Conservation (phyloP, 116 monocot species). For the Phalaenopsis hybrid region DNA sequence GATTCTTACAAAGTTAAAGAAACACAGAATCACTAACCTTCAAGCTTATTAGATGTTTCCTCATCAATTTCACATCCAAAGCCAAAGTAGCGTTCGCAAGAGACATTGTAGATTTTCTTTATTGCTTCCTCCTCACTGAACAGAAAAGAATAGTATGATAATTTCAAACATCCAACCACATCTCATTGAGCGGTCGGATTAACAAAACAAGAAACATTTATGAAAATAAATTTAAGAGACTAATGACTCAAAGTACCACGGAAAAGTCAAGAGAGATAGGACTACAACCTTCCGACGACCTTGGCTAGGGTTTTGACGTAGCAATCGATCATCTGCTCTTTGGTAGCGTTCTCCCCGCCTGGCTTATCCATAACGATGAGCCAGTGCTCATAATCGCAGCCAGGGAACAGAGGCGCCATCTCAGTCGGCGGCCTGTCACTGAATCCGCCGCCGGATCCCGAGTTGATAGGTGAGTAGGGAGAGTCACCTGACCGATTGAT, state of each 20-base stretch:
- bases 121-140: slow-evolving; percentile 72
- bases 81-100: slow-evolving; percentile 76
- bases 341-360: slow-evolving; percentile 66
- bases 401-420: slow-evolving; percentile 72
- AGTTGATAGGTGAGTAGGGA: slow-evolving; percentile 43
- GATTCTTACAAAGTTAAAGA: not conserved
- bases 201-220: not conserved
- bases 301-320: slow-evolving; percentile 74
- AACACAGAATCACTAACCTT: slow-evolving; percentile 35
- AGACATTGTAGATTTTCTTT: slow-evolving; percentile 75
- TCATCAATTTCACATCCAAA: slow-evolving; percentile 80
- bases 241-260: not conserved
- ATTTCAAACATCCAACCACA: not conserved
- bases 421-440: slow-evolving; percentile 68
- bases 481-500: slow-evolving; percentile 52
- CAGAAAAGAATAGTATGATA: not conserved
- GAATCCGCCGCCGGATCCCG: slow-evolving; percentile 23
- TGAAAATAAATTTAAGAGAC: not conserved
- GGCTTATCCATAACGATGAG: slow-evolving; percentile 85
- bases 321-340: slow-evolving; percentile 91
- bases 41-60: slow-evolving; percentile 81
- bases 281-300: slow-evolving; percentile 54
- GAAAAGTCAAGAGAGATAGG: not conserved
- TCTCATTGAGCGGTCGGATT: not conserved
- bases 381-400: slow-evolving; percentile 88